Base-by-base conservation (phyloP, 352 stramenopile genomes). In the Globisporangium yorkense region DNA sequence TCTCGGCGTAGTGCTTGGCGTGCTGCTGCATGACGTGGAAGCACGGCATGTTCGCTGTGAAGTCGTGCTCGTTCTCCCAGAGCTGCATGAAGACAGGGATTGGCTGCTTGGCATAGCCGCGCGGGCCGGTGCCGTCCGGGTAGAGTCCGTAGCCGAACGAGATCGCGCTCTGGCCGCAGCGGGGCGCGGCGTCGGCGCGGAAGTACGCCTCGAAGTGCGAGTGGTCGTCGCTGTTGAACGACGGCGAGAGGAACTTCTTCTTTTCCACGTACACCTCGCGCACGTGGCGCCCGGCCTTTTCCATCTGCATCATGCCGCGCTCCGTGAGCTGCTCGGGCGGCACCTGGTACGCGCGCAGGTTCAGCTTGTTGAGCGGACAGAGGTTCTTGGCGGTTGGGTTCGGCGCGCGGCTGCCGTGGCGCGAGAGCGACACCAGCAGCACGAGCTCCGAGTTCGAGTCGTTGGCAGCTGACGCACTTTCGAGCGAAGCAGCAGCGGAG, bases 11-110 rank as follows among this genome's bases (percentile, higher is more conserved):
- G n/a, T 67, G 45, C 35, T 72, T 75, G 47, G 67, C 73, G 56
- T 87, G 77, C 20, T 69, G 52, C n/a, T 75, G 69, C 57, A 85
- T 77, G 27, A 88, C 68, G 3, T 57, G 65, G 70, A 78, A 84
- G 66, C 81, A 92, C 5, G 79, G 79, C 5, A 69, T 75, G 50
- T 84, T 87, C 5, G 81, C 81, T 0, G 79, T 87, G 57, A 91
- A 91, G 55, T 91, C 81, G 57, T 87, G 79, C 44, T 91, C 81
- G 51, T 83, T 91, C 75, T 91, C 73, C n/a, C 62, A 73, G 0
- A 91, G 59, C 56, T 91, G 81, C 81, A 91, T 91, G 68, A 75
- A 91, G 37, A 91, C 70, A 0, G 81, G 77, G 49, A 91, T 87
- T 1, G 78, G 78, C 60, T 91, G 81, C 48, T 74, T 75, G 6